phyloP scores from a whole-genome alignment of 371 early-diverging fungal genomes.

The Saksenaea vasiformis region DNA sequence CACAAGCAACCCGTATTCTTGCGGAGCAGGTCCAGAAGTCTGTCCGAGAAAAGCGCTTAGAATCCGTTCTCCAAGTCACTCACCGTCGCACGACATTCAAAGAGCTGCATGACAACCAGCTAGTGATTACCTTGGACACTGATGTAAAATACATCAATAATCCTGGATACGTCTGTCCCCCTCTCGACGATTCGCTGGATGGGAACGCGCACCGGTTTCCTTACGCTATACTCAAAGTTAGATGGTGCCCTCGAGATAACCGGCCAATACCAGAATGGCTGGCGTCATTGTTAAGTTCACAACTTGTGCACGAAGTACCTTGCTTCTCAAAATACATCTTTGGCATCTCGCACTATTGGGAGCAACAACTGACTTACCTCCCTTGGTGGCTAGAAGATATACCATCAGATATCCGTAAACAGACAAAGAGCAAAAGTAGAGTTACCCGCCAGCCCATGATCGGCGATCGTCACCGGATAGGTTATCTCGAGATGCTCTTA shows the following conservation, averaged over 20 bases:
- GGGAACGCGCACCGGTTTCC: slow-evolving; percentile 88
- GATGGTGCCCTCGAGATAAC: slow-evolving; percentile 79
- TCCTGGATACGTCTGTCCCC: background rate
- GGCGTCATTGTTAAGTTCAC: slow-evolving; percentile 73
- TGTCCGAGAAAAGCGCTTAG: background rate
- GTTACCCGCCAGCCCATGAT: background rate
- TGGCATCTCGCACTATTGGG: slow-evolving; percentile 85
- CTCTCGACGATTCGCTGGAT: slow-evolving; percentile 37
- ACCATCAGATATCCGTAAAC: slow-evolving; percentile 82
- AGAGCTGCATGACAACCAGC: background rate
- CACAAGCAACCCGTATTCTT: slow-evolving; percentile 65
- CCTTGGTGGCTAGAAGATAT: slow-evolving; percentile 95
- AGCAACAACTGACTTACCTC: slow-evolving; percentile 74
- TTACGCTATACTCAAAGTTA: slow-evolving; percentile 94
- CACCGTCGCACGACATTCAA: slow-evolving; percentile 16
- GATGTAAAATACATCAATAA: slow-evolving; percentile 18
- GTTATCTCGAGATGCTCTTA: background rate
- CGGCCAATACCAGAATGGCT: slow-evolving; percentile 88
- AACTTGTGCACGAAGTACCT: slow-evolving; percentile 91
- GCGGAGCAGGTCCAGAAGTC: background rate
- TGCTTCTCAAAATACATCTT: slow-evolving; percentile 97
- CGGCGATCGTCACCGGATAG: background rate
- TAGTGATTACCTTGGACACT: slow-evolving; percentile 16
- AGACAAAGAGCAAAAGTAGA: slow-evolving; percentile 15
- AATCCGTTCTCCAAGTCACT: slow-evolving; percentile 11